These are phyloP conservation scores for Cercospora janseana DNA, from an alignment of 2,329 filamentous ascomycete genomes.

Conservation along the genomic window DNA sequence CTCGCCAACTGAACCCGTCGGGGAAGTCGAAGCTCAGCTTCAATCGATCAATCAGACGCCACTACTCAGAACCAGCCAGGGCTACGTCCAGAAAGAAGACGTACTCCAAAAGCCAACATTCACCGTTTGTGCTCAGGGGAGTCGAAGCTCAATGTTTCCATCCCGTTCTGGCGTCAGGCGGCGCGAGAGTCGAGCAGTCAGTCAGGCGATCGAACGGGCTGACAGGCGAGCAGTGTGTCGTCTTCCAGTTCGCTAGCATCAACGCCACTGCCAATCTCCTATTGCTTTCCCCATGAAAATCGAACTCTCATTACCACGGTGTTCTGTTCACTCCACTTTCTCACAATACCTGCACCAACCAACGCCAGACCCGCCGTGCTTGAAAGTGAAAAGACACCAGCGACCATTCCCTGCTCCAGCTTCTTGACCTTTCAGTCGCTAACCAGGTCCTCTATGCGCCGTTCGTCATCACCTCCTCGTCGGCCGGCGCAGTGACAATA, in stretches of 20 bases:
- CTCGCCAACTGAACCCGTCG: conserved; percentile 9
- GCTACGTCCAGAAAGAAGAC: no score
- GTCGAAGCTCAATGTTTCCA: conserved; percentile 3
- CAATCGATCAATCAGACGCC: no score
- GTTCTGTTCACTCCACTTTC: not conserved
- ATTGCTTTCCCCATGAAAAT: no score
- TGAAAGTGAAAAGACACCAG: not conserved
- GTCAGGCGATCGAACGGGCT: not conserved
- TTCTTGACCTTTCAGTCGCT: not conserved
- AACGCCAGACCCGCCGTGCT: conserved; percentile 1
- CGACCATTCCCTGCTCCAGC: no score
- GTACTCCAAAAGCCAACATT: conserved; percentile 10
- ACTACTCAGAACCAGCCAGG: no score
- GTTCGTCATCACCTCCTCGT: conserved; percentile 16
- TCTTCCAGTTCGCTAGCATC: no score
- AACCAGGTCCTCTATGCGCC: conserved; percentile 4
- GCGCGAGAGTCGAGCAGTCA: not conserved
- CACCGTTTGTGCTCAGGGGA: conserved; percentile 3
- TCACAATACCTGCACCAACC: not conserved
- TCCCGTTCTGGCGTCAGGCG: no score
- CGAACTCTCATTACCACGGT: conserved; percentile 1
- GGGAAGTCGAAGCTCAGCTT: conserved; percentile 15
- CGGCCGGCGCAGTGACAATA: conserved; percentile 41
- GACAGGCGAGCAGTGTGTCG: no score
- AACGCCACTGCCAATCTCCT: no score